Base-by-base conservation (phyloP, 2,329 filamentous ascomycete genomes). In the Tolypocladium tropicale region DNA sequence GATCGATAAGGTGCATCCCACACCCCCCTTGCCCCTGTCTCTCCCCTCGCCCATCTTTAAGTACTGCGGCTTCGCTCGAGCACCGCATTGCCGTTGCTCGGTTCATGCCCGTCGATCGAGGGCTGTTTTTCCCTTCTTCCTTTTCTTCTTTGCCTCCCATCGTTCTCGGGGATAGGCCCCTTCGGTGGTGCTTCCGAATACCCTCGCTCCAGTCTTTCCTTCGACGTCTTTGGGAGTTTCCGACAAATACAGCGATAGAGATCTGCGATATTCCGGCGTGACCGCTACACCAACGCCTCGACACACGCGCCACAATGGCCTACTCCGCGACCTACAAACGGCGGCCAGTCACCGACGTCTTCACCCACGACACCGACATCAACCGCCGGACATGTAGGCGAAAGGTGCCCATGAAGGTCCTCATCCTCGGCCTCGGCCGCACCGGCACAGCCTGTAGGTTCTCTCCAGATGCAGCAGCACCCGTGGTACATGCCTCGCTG, bases 331-430 rank as follows among this genome's bases (percentile, higher is more conserved):
- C 63, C 18, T 70, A 63, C 59, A 67, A 57, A 51, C 59, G 64
- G 33, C 62, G 65, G 51, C 81, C 81, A 25, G 66, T 77, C 43
- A 83, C 81, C 53, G 80, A 83, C 67, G 72, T 83, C 66, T 83
- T 86, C 71, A 88, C 84, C 54, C 73, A 69, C 61, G 84, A 88
- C 66, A 87, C 83, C 46, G 81, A 83, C 65, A 86, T 89, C 68
- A 83, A 90, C 70, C 76, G 82, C 53, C 77, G 82, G 61, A 74
- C 83, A 74, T 85, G 83, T 69, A 78, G 77, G 57, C 83, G 86
- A 56, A 80, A 76, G 34, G 84, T 88, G 53, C 86, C 86, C 36
- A 89, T 90, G 86, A 82, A 82, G 67, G 82, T 90, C 51, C 80
- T 90, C 36, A 80, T 85, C 51, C 77, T 90, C 0, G 86, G 86